Evolutionary conservation across 2,329 filamentous ascomycete species (phyloP).

Genomic region (Colletotrichum sp.): DNA sequence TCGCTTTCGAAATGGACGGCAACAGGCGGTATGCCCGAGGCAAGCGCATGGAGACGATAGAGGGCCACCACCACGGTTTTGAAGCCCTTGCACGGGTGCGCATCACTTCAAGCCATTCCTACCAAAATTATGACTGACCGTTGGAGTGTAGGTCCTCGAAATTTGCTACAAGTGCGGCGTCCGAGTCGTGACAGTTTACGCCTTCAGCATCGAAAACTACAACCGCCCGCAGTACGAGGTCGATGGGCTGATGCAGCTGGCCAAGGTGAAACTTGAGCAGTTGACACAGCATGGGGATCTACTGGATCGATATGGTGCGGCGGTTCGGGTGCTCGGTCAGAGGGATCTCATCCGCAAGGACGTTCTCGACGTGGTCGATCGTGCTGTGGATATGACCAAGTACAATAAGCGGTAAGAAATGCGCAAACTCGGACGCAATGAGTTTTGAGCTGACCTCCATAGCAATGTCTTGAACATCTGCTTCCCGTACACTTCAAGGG

Average conservation of each 20-base stretch:
- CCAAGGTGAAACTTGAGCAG: constrained; percentile 92
- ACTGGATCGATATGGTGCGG: constrained; percentile 89
- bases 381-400: constrained; percentile 84
- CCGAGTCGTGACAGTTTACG: constrained; percentile 96
- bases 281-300: constrained; percentile 92
- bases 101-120: background rate
- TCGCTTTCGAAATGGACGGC: constrained; percentile 99
- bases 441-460: background rate
- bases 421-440: background rate
- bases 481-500: constrained; percentile 95
- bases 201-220: constrained; percentile 99
- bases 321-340: constrained; percentile 84
- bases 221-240: constrained; percentile 97
- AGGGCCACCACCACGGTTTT: constrained; percentile 95
- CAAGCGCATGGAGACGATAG: constrained; percentile 93
- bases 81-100: constrained; percentile 87
- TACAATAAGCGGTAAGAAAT: constrained; percentile 75
- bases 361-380: constrained; percentile 86
- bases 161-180: constrained; percentile 98
- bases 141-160: constrained; percentile 76
- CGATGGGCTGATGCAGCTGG: constrained; percentile 96
- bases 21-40: constrained; percentile 90
- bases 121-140: constrained; percentile 22
- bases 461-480: constrained; percentile 83
- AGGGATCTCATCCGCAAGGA: constrained; percentile 84